A percentile compares a stretch with the other conserved stretches of the same genome.
These are phyloP conservation scores for Candida sanyaensis DNA, from an alignment of 1,139 yeast genomes.

Conservation along the genomic window DNA sequence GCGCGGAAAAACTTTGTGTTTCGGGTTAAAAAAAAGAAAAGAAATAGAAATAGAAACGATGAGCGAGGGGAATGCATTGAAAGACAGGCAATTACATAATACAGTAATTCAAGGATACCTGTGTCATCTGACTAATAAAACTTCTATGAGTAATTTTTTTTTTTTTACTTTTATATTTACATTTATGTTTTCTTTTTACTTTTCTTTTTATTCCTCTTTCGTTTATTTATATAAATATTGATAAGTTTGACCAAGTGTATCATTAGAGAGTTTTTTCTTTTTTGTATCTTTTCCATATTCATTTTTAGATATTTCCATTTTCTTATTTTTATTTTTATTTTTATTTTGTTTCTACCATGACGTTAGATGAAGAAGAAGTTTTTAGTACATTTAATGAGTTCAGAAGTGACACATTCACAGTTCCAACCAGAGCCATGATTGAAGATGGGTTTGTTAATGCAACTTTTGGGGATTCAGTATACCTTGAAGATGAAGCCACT, in stretches of 20 bases:
- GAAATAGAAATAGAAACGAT: too few relatives aligned
- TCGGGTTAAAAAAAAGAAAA: too few relatives aligned
- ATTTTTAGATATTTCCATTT: neutral
- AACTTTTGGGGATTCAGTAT: constrained; percentile 84
- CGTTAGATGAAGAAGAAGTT: constrained; percentile 21
- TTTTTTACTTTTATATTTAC: too few relatives aligned
- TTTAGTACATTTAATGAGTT: constrained; percentile 54
- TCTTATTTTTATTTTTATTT: neutral
- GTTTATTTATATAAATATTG: neutral
- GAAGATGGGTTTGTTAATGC: constrained; percentile 36
- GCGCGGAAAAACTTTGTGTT: too few relatives aligned
- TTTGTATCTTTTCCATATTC: neutral
- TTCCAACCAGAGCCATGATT: constrained; percentile 78
- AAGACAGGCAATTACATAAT: too few relatives aligned
- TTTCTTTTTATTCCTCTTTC: neutral
- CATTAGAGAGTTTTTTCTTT: neutral
- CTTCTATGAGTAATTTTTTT: neutral
- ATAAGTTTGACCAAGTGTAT: neutral
- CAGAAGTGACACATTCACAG: constrained; percentile 91
- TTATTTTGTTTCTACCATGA: constrained; percentile 19
- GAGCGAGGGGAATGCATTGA: too few relatives aligned
- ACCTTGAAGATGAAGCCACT: constrained; percentile 79
- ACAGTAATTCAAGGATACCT: neutral
- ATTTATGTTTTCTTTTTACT: neutral
- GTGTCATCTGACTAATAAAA: neutral